Base-by-base conservation (phyloP, 257 asterid species). In the Knoxia roxburghii region DNA sequence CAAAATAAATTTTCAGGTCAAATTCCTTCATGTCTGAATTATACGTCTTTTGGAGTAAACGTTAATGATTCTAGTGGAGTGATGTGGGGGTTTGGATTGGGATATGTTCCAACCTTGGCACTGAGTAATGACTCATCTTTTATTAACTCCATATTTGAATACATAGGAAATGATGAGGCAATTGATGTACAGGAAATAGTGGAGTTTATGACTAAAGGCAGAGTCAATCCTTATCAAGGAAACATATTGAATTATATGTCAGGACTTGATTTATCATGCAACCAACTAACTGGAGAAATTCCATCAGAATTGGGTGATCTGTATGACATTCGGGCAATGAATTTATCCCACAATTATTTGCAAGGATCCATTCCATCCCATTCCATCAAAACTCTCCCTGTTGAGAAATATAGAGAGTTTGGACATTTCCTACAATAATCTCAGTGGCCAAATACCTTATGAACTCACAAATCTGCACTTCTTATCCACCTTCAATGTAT, bases 201-300 rank as follows among this genome's bases (percentile, higher is more conserved):
- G 7, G 65, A 71, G 20, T 71, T 71, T 35, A 26, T 21, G 18
- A 61, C 63, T 17, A 71, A 71, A 43, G 39, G 33, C 8, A 52
- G 58, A 39, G 2, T 23, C 17, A 13, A 46, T 5, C 2, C n/a
- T 11, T 71, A 71, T 60, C n/a, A 50, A 33, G 76, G 76, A 6
- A 29, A 64, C 39, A 48, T 72, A 21, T 55, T 71, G 15, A 63
- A 71, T 37, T 72, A 53, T 10, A 64, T 72, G 76, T 72, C 71
- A 6, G 71, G 76, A 14, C 21, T 72, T 29, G 67, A 72, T 49
- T 56, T 72, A 32, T 64, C 71, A 11, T 55, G 52, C 60, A 64
- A 72, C 51, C 40, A 48, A 26, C 37, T 72, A 15, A 58, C 40
- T 5, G 71, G 71, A 6, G 35, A 55, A 45, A 64, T 72, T 11